phyloP scores from a whole-genome alignment of 148 eudicot genomes.

The Persicaria tinctoria region DNA sequence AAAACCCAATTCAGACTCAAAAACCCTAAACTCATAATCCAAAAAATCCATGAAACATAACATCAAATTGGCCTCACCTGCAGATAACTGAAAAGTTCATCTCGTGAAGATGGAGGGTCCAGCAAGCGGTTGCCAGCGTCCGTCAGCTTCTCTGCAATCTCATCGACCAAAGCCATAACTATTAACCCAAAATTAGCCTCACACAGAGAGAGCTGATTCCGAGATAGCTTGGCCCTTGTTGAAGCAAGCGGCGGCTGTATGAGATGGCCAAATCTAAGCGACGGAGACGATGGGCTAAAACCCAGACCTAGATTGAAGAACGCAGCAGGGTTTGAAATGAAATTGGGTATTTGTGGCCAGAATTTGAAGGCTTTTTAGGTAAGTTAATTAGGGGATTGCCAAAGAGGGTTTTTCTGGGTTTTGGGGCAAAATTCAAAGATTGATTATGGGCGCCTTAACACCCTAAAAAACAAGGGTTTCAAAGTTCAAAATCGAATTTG shows the following conservation, averaged over 20 bases:
- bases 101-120: slow-evolving; percentile 4
- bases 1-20: background rate
- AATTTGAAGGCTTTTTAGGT: background rate
- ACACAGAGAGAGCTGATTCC: background rate
- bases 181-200: background rate
- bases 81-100: slow-evolving; percentile 13
- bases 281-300: background rate
- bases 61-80: slow-evolving; percentile 8
- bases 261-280: background rate
- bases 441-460: background rate
- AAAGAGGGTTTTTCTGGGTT: background rate
- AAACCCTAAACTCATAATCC: background rate
- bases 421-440: background rate
- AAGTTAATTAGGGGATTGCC: background rate
- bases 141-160: slow-evolving; percentile 7
- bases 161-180: background rate
- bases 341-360: background rate
- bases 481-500: background rate
- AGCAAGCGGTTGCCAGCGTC: slow-evolving; percentile 9
- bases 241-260: background rate
- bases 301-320: background rate
- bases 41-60: background rate
- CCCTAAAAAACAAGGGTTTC: background rate
- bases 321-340: background rate
- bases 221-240: background rate